Conservation (phyloP, 2,329 filamentous ascomycete species). For the Venturia oleaginea region DNA sequence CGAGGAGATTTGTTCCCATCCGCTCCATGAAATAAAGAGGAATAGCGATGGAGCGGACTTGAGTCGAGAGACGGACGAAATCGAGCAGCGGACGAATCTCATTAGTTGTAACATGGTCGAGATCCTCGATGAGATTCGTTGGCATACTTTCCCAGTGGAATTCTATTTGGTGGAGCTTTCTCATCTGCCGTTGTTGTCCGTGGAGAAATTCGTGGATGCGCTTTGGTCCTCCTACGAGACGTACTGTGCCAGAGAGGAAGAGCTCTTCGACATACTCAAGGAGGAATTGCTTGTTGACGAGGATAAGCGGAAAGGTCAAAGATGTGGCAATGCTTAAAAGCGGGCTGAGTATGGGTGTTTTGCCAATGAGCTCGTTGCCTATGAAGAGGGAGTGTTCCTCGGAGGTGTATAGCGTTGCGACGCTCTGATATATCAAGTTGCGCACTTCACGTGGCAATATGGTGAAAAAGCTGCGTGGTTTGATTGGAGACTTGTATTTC, state of each 20-base stretch:
- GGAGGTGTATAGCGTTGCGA: neutral
- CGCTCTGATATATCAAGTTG: neutral
- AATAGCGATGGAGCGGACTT: neutral
- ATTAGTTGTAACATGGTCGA: neutral
- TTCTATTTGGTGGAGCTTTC: neutral
- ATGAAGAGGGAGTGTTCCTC: neutral
- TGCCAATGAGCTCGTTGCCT: neutral
- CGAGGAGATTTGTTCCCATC: neutral
- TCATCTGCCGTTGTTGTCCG: neutral
- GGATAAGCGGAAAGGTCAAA: neutral
- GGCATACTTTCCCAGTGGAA: constrained; percentile 3
- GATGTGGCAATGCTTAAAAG: neutral
- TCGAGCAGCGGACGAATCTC: constrained; percentile 2
- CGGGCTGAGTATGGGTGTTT: neutral
- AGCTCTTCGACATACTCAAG: constrained; percentile 3
- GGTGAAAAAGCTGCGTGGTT: neutral
- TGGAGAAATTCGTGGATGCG: constrained; percentile 1
- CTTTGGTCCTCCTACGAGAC: neutral
- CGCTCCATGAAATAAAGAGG: constrained; percentile 2
- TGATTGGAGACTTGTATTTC: neutral
- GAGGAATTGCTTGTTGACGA: constrained; percentile 1
- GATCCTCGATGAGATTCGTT: neutral
- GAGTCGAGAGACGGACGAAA: neutral
- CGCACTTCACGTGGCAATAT: neutral
- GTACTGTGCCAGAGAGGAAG: neutral